A percentile compares a stretch with the other conserved stretches of the same genome.
phyloP scores from a whole-genome alignment of 2,329 filamentous ascomycete species.

The Aspergillus hiratsukae region DNA sequence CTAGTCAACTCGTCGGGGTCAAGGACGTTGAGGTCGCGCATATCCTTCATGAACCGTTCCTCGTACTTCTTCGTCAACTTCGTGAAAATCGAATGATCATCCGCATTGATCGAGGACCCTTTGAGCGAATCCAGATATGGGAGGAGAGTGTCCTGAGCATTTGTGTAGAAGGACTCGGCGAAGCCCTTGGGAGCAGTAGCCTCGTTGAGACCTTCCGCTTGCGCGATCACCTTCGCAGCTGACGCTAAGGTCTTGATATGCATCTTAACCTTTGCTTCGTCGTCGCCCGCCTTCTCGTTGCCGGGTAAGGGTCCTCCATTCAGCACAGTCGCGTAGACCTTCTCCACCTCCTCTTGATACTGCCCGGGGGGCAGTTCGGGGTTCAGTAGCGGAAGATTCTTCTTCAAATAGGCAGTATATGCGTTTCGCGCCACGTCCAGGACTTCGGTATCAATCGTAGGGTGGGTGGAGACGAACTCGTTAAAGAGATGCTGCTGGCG shows the following conservation, averaged over 20 bases:
- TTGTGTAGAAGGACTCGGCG: constrained; percentile 50
- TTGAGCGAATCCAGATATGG: constrained; percentile 71
- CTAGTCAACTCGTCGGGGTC: constrained; percentile 76
- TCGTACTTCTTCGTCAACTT: constrained; percentile 83
- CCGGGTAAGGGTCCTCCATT: constrained; percentile 53
- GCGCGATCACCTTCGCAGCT: constrained; percentile 49
- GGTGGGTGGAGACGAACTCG: constrained; percentile 58
- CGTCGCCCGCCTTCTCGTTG: constrained; percentile 60
- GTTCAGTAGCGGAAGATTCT: constrained; percentile 58
- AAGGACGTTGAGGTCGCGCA: constrained; percentile 79
- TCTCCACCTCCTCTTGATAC: constrained; percentile 46
- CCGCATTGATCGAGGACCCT: constrained; percentile 53
- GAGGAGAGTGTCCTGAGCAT: constrained; percentile 65
- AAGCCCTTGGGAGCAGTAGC: constrained; percentile 20
- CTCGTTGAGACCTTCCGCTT: constrained; percentile 23
- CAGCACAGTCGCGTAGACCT: constrained; percentile 52
- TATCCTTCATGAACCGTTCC: constrained; percentile 80
- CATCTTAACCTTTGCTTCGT: constrained; percentile 86
- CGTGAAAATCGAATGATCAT: constrained; percentile 74
- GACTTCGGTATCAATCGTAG: constrained; percentile 42
- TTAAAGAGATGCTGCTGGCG: constrained; percentile 73
- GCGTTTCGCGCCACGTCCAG: constrained; percentile 48
- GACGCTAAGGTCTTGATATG: constrained; percentile 63
- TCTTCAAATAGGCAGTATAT: constrained; percentile 57
- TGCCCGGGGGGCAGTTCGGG: constrained; percentile 42